Conservation (phyloP, 345 rosid genomes). For the Sisymbrium altissimum region DNA sequence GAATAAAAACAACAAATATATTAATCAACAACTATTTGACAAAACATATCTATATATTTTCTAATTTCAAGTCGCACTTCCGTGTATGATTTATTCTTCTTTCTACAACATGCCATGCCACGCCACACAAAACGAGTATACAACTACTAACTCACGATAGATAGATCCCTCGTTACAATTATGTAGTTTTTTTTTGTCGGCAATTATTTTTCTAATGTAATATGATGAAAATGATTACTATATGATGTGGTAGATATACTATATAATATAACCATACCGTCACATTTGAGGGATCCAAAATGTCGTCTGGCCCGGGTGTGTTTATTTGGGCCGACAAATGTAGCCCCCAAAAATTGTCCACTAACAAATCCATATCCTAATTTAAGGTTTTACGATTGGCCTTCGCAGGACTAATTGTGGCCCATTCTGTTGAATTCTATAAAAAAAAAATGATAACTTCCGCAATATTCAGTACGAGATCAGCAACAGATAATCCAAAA, state of each 20-base stretch:
- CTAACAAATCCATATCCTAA: not conserved
- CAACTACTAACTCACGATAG: not conserved
- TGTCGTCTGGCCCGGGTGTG: too few species aligned
- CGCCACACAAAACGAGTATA: not conserved
- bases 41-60: not conserved
- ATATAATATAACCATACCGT: too few species aligned
- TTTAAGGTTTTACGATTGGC: not conserved
- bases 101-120: not conserved
- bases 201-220: not conserved
- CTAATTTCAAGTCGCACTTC: not conserved
- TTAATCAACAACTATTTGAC: not conserved
- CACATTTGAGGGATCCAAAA: not conserved
- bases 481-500: not conserved
- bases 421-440: not conserved
- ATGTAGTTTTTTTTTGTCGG: not conserved
- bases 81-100: not conserved
- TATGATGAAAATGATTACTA: not conserved
- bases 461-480: not conserved
- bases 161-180: not conserved
- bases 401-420: not conserved
- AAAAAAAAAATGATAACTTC: not conserved
- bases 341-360: not conserved
- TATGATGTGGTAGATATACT: too few species aligned
- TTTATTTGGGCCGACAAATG: conserved; percentile 5
- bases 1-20: not conserved